Evolutionary conservation across 306 rosid genomes (phyloP), one percentile per base, ranked within the genome.

Genomic region (Herpetospermum pedunculosum): DNA sequence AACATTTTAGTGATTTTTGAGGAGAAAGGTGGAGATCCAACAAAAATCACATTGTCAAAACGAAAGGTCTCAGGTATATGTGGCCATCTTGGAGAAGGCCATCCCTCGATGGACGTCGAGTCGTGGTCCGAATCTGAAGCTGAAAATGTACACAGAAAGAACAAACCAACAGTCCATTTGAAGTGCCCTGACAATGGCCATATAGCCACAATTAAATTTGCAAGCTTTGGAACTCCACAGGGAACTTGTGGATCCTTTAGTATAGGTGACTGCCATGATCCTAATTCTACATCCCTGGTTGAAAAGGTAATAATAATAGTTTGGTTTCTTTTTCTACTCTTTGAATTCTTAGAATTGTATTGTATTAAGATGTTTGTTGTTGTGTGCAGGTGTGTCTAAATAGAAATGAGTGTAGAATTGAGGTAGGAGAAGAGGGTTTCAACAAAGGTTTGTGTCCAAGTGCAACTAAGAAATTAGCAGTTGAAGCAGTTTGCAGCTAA

Each of bases 21-120:
- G 80, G 98, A 93, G 87, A 87, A 80, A 75, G 97, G 98, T 26
- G 97, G 94, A 49, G 94, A 93, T 77, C 98, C 98, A 72, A 64
- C 84, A 44, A 77, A 79, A 65, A 86, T 93, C 43, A 79, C 44
- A 5, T 86, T 90, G 46, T 65, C 86, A 8, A 87, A 79, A 73
- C 81, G 97, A 26, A 93, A 75, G 80, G 75, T 79, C 72, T 75
- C 92, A 0, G 81, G 86, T 29, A 44, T 59, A 44, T 92, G 96
- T 77, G 87, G 87, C 70, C 78, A 67, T 78, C 91, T 84, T 43
- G 84, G 91, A 1, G 92, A 88, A 83, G 88, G 88, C 71, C 65
- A 88, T 69, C 96, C 95, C 18, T 79, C 85, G 21, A 25, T 74
- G n/a, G n/a, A n/a, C n/a, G n/a, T n/a, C 32, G 84, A 84, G 77